Evolutionary conservation across 106 monocot species (phyloP).

Genomic region (Dactylorhiza incarnata): DNA sequence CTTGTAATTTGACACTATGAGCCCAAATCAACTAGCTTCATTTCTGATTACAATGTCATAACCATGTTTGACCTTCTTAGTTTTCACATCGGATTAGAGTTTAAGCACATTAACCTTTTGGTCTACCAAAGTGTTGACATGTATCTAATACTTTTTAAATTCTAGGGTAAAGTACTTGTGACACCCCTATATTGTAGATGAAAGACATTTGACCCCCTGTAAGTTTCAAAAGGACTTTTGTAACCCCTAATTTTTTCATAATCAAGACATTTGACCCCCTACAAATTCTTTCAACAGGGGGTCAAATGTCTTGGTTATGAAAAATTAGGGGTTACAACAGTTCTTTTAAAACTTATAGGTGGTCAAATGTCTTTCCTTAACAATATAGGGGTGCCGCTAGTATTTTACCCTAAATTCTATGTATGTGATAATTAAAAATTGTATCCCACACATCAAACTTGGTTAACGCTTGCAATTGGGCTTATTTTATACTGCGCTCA

Average conservation of each 20-base stretch:
- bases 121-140: neutral
- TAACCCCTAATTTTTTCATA: too few species aligned
- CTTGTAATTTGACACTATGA: neutral
- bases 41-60: neutral
- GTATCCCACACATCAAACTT: neutral
- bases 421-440: neutral
- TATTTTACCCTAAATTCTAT: conserved; percentile 1
- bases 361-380: too few species aligned
- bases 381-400: too few species aligned
- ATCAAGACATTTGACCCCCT: too few species aligned
- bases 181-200: too few species aligned
- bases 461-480: neutral
- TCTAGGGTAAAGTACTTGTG: too few species aligned
- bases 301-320: too few species aligned
- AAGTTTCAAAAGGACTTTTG: too few species aligned
- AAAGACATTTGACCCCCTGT: too few species aligned
- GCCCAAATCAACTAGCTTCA: neutral
- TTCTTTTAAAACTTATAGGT: too few species aligned
- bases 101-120: neutral
- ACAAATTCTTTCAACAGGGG: too few species aligned
- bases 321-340: too few species aligned
- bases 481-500: neutral
- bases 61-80: neutral
- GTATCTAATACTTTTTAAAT: neutral
- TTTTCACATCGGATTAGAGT: neutral